Conservation (phyloP, 177 flowering plant genomes). For the Vitis hybrid region DNA sequence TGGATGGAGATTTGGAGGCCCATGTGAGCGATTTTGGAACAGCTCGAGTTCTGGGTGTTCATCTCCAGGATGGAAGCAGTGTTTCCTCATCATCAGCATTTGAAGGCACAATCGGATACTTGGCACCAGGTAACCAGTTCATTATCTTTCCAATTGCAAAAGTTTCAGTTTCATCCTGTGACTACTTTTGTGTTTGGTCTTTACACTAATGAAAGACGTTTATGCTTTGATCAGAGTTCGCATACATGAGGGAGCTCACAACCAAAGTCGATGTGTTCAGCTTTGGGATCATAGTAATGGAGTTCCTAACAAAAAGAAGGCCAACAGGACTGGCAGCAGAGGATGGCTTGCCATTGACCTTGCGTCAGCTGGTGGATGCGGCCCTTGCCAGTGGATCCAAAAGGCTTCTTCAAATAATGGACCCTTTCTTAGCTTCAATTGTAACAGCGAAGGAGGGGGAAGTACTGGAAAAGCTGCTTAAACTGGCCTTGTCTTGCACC, state of each 20-base stretch:
- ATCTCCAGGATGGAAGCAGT: conserved; percentile 39
- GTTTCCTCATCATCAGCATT: conserved; percentile 57
- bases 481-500: conserved; percentile 64
- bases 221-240: conserved; percentile 54
- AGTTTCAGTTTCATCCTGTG: not conserved
- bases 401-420: conserved; percentile 40
- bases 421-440: conserved; percentile 38
- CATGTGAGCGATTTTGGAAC: conserved; percentile 96
- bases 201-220: not conserved
- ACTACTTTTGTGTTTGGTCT: not conserved
- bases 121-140: conserved; percentile 77
- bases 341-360: conserved; percentile 47
- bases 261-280: conserved; percentile 86
- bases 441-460: conserved; percentile 27
- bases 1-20: conserved; percentile 60
- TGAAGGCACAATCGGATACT: conserved; percentile 85
- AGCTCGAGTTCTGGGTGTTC: conserved; percentile 70
- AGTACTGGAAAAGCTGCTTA: conserved; percentile 34
- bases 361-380: conserved; percentile 52
- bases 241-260: conserved; percentile 74
- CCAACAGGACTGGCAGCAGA: conserved; percentile 64
- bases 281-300: conserved; percentile 79
- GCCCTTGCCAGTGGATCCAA: conserved; percentile 37
- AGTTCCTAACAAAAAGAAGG: conserved; percentile 60
- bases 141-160: not conserved